A percentile compares a stretch with the other conserved stretches of the same genome.
These are phyloP conservation scores for Penicillium pulvis DNA, from an alignment of 495 filamentous ascomycete genomes.

Conservation along the genomic window DNA sequence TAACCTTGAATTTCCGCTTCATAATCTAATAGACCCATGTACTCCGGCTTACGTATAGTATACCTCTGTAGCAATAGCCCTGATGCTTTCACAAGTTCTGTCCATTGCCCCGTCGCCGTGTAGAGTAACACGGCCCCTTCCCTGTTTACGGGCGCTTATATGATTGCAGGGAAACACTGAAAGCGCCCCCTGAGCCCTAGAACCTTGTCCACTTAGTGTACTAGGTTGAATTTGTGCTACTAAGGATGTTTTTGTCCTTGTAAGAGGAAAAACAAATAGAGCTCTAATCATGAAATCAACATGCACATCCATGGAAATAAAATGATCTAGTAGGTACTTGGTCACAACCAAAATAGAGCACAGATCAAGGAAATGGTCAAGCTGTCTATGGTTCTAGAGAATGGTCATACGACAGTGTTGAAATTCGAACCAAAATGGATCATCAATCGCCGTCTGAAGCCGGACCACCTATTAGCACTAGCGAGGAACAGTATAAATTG, in stretches of 20 bases:
- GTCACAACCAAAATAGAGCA: not conserved
- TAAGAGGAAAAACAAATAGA: not conserved
- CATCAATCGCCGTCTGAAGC: not conserved
- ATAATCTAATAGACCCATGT: not conserved
- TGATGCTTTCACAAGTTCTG: not conserved
- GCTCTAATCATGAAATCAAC: not conserved
- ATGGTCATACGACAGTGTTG: conserved; percentile 15
- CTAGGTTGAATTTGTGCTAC: not conserved
- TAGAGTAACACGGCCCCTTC: conserved; percentile 19
- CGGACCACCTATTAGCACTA: not conserved
- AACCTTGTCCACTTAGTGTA: not conserved
- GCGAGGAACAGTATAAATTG: not conserved
- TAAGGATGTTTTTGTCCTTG: not conserved
- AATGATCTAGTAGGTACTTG: too few relatives aligned
- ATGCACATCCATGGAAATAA: not conserved
- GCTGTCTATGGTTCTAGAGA: not conserved
- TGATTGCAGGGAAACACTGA: conserved; percentile 1
- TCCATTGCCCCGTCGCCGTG: not conserved
- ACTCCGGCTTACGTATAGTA: not conserved
- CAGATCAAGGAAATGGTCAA: not conserved
- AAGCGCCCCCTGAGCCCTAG: conserved; percentile 8
- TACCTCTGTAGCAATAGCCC: not conserved
- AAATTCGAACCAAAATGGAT: conserved; percentile 19
- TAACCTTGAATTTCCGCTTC: conserved; percentile 7
- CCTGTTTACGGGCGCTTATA: not conserved